Conservation (phyloP, 208 protist genomes). For the Porcisia deanei region DNA sequence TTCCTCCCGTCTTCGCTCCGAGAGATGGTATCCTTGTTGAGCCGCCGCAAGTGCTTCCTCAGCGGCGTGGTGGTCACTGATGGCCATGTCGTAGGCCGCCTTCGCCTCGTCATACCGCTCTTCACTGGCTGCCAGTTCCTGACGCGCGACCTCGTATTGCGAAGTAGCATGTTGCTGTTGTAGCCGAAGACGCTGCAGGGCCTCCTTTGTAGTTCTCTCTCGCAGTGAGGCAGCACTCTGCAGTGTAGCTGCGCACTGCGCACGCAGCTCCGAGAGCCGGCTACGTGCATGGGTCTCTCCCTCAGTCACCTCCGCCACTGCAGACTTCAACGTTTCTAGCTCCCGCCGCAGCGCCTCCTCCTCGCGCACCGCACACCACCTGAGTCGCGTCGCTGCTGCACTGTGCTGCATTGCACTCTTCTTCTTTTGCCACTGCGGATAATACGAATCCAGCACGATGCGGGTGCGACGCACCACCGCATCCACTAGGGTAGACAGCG, state of each 20-base stretch:
- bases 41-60: conserved; percentile 11
- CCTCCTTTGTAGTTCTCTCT: background rate
- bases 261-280: conserved; percentile 3
- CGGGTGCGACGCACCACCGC: conserved; percentile 4
- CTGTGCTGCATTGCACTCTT: background rate
- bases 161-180: conserved; percentile 8
- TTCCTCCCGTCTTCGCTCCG: background rate
- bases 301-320: background rate
- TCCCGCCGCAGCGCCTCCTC: background rate
- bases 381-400: background rate
- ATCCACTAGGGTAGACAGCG: conserved; percentile 3
- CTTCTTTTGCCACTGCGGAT: background rate
- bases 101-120: background rate
- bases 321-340: background rate
- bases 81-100: conserved; percentile 7
- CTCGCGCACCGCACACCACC: background rate
- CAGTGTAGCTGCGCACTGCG: conserved; percentile 1
- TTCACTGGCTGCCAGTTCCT: conserved; percentile 18
- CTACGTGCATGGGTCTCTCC: background rate
- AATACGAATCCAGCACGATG: background rate
- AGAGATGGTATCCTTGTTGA: background rate
- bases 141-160: conserved; percentile 8
- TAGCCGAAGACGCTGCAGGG: background rate
- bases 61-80: conserved; percentile 4
- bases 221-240: conserved; percentile 3